A percentile compares a stretch with the other conserved stretches of the same genome.
phyloP scores from a whole-genome alignment of 2,329 filamentous ascomycete species.

The Ustulina deusta region DNA sequence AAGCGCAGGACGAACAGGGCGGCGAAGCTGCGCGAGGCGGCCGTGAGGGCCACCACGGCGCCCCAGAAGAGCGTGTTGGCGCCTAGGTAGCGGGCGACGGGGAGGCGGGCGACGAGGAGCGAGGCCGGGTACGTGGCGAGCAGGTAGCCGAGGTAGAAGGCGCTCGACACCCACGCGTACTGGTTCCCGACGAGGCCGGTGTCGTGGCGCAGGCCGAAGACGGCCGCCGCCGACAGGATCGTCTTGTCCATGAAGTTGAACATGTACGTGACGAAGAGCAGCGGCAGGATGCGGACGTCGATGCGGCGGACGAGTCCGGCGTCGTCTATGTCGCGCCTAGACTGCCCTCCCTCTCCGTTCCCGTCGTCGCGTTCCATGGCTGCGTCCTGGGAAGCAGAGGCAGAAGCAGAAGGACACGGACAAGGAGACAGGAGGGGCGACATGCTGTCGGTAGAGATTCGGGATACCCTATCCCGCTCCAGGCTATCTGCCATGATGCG shows the following conservation, averaged over 20 bases:
- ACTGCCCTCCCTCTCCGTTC: neutral
- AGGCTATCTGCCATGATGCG: conserved; percentile 1
- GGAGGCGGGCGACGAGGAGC: conserved; percentile 60
- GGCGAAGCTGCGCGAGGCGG: conserved; percentile 60
- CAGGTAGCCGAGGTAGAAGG: conserved; percentile 64
- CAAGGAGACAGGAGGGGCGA: conserved; percentile 18
- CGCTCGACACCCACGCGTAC: conserved; percentile 60
- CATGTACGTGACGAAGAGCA: conserved; percentile 69
- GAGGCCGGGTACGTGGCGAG: conserved; percentile 64
- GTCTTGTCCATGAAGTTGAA: conserved; percentile 73
- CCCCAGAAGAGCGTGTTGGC: conserved; percentile 65
- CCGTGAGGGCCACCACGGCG: conserved; percentile 58
- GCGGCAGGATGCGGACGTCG: conserved; percentile 65
- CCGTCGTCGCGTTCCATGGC: neutral
- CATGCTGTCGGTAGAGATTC: conserved; percentile 28
- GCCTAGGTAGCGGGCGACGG: conserved; percentile 61
- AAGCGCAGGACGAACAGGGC: conserved; percentile 65
- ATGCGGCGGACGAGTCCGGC: conserved; percentile 64
- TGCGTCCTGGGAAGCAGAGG: neutral
- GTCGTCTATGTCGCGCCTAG: conserved; percentile 20
- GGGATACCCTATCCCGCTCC: neutral
- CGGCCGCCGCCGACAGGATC: conserved; percentile 66
- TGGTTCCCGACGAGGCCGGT: conserved; percentile 57
- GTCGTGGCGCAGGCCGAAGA: conserved; percentile 67
- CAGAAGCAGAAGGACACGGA: neutral